A percentile compares a stretch with the other conserved stretches of the same genome.
phyloP scores from a whole-genome alignment of 306 rosid genomes.

The Vigna angularis region DNA sequence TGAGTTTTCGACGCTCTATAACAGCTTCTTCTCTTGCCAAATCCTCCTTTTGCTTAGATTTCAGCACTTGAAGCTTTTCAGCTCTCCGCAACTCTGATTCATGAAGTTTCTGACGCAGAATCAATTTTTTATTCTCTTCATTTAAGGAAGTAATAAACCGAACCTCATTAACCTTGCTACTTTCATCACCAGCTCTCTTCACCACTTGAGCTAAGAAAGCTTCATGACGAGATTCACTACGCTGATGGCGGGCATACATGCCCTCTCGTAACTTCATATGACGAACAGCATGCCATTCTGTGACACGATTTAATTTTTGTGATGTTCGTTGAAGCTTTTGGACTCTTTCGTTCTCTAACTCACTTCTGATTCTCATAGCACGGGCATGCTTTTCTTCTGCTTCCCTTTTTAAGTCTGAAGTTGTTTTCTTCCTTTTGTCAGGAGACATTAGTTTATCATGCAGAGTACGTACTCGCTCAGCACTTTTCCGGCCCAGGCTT shows the following conservation, averaged over 20 bases:
- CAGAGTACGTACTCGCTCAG: constrained; percentile 86
- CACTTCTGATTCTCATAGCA: constrained; percentile 93
- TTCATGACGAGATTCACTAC: constrained; percentile 96
- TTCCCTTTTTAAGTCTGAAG: constrained; percentile 83
- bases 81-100: constrained; percentile 99
- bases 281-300: constrained; percentile 92
- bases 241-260: constrained; percentile 98
- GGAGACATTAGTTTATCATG: constrained; percentile 98
- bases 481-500: constrained; percentile 86
- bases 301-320: constrained; percentile 86
- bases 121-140: constrained; percentile 91
- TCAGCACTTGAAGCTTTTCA: constrained; percentile 93
- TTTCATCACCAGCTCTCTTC: constrained; percentile 99
- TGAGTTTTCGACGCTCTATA: constrained; percentile 86
- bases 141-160: constrained; percentile 95
- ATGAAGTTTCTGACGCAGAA: constrained; percentile 92
- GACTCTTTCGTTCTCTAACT: constrained; percentile 93
- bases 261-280: constrained; percentile 94
- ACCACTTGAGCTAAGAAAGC: constrained; percentile 97
- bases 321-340: constrained; percentile 95
- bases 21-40: constrained; percentile 99
- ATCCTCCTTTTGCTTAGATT: constrained; percentile 96
- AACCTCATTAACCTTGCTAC: constrained; percentile 98
- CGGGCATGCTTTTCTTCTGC: constrained; percentile 98
- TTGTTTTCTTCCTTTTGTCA: constrained; percentile 90